Evolutionary conservation across 805 yeast species (phyloP).

Genomic region (Nematodospora valgi): DNA sequence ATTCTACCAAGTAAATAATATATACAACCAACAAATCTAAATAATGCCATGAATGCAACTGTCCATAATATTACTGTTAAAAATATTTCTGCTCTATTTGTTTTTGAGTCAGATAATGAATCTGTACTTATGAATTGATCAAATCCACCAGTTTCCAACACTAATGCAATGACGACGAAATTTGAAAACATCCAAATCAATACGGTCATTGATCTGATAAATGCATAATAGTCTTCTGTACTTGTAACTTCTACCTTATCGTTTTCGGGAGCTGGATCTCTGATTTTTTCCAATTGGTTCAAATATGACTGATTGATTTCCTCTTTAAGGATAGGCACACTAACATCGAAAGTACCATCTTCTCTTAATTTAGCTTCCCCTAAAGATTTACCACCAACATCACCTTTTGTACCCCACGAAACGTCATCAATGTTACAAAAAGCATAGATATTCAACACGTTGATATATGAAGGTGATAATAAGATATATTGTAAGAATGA

Average conservation of each 20-base stretch:
- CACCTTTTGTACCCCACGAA: constrained; percentile 76
- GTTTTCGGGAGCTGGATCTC: constrained; percentile 37
- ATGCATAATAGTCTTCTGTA: constrained; percentile 46
- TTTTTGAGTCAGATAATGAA: constrained; percentile 21
- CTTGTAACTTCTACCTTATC: constrained; percentile 20
- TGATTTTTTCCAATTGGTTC: constrained; percentile 51
- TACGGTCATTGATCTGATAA: constrained; percentile 44
- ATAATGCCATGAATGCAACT: constrained; percentile 57
- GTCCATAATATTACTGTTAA: constrained; percentile 57
- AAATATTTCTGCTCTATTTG: constrained; percentile 38
- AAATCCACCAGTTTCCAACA: constrained; percentile 43
- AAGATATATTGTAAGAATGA: constrained; percentile 51
- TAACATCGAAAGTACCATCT: constrained; percentile 56
- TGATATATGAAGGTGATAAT: constrained; percentile 50
- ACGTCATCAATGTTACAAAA: constrained; percentile 71
- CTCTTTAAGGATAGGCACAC: constrained; percentile 45
- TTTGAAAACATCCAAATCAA: constrained; percentile 45
- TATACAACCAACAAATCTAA: constrained; percentile 53
- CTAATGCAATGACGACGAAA: constrained; percentile 39
- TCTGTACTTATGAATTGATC: constrained; percentile 33
- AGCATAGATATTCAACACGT: constrained; percentile 61
- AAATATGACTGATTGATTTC: constrained; percentile 53
- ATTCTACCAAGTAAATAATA: constrained; percentile 43
- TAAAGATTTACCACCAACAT: constrained; percentile 53
- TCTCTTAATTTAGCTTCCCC: constrained; percentile 53